Base-by-base conservation (phyloP, 257 asterid genomes). In the Nicotiana undulata region DNA sequence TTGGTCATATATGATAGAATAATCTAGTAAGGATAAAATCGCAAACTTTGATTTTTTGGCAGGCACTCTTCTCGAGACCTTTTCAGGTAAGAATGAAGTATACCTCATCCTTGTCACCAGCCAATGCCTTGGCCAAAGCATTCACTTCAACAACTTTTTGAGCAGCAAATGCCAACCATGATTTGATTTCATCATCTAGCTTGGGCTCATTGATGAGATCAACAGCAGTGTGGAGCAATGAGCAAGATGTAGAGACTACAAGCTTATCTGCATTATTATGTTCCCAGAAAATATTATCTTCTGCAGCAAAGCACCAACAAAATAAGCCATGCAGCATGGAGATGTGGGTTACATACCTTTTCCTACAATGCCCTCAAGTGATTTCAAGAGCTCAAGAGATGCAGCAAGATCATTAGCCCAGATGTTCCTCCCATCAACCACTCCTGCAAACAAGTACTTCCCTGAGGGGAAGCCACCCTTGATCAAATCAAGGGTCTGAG, bases 141-240 rank as follows among this genome's bases (percentile, higher is more conserved):
- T 93, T 89, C 52, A 95, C 98, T 89, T 95, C 99, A 85, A 93
- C 88, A 76, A 95, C 89, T 83, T 95, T 95, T 64, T 93, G 98
- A 49, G 98, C 97, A 58, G 98, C 98, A 85, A 95, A 95, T 84
- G 98, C 97, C 13, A 95, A 93, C 99, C 99, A 93, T 17, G 99
- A 93, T 82, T 92, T 95, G 79, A 95, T 93, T 86, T 95, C 99
- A n/a, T 85, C 3, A 86, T 93, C 99, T 83, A 95, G 80, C 88
- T 95, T 95, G 81, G 99, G 51, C 88, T 95, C 99, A 28, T 95
- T 95, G 31, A 89, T 81, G 16, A 95, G 89, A 90, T 95, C 99
- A 46, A 95, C 99, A 22, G 99, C 99, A 51, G 98, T 93, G 91
- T 95, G 99, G 67, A 93, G 96, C 83, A 92, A 94, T 16, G 99